A percentile compares a stretch with the other conserved stretches of the same genome.
Conservation (phyloP, 2,329 filamentous ascomycete genomes). For the Orbilia ellipsospora region DNA sequence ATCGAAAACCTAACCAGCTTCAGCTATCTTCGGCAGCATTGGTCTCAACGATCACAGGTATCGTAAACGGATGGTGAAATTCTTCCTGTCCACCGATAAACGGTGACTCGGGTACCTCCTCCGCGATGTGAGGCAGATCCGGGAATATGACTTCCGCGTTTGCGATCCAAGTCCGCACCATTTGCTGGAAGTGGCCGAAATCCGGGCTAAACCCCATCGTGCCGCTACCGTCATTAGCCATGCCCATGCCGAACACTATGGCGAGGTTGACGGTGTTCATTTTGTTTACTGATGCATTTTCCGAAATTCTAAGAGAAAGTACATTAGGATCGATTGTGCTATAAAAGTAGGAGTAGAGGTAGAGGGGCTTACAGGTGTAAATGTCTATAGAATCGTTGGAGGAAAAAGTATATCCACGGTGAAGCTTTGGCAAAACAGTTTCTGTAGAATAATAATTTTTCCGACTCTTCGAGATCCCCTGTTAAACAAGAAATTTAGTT, state of each 20-base stretch:
- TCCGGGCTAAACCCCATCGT: slow-evolving; percentile 58
- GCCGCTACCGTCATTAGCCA: slow-evolving; percentile 57
- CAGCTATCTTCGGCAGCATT: slow-evolving; percentile 47
- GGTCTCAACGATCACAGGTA: slow-evolving; percentile 52
- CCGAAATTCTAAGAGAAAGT: slow-evolving; percentile 56
- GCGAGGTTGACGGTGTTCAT: slow-evolving; percentile 60
- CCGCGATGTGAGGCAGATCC: slow-evolving; percentile 39
- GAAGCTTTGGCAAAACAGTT: slow-evolving; percentile 54
- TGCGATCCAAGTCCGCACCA: slow-evolving; percentile 59
- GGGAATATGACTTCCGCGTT: slow-evolving; percentile 58
- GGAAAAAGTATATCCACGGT: slow-evolving; percentile 58
- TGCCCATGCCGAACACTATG: slow-evolving; percentile 60
- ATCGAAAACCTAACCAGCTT: background rate
- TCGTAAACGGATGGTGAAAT: slow-evolving; percentile 49
- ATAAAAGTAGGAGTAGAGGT: background rate
- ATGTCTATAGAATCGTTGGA: slow-evolving; percentile 59
- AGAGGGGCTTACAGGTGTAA: slow-evolving; percentile 55
- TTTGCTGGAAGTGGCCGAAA: slow-evolving; percentile 59
- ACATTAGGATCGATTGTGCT: slow-evolving; percentile 6
- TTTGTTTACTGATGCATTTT: slow-evolving; percentile 58
- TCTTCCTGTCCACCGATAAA: slow-evolving; percentile 45
- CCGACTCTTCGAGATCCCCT: slow-evolving; percentile 47
- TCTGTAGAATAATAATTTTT: slow-evolving; percentile 48
- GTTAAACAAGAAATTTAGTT: background rate
- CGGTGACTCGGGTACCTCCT: slow-evolving; percentile 48